Conservation (phyloP, 2,329 filamentous ascomycete species). For the Daldinia eschscholtzii region DNA sequence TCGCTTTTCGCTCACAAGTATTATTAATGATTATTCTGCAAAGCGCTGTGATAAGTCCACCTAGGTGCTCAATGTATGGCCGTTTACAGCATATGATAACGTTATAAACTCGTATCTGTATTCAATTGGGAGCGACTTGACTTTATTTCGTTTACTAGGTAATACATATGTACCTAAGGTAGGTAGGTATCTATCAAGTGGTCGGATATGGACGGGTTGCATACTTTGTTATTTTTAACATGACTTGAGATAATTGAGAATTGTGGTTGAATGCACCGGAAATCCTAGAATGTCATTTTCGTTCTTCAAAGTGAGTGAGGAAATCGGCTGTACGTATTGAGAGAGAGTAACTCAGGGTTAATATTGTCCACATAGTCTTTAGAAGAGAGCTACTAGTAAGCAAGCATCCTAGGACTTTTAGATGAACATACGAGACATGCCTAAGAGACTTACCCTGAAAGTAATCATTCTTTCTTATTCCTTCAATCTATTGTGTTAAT, state of each 20-base stretch:
- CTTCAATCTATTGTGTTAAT: too few relatives aligned
- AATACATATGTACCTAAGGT: too few relatives aligned
- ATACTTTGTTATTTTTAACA: too few relatives aligned
- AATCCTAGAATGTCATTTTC: background rate
- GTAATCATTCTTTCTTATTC: background rate
- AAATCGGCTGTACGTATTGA: background rate
- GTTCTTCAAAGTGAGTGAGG: background rate
- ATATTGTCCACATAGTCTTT: background rate
- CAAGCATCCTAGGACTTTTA: background rate
- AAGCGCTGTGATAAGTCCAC: background rate
- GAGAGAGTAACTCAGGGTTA: background rate
- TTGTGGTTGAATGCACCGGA: background rate
- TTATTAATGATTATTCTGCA: background rate
- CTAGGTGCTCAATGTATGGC: background rate
- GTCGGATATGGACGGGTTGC: too few relatives aligned
- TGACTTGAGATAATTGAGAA: too few relatives aligned
- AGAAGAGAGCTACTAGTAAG: background rate
- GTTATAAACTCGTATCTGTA: background rate
- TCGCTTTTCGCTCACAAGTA: background rate
- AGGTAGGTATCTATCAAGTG: too few relatives aligned
- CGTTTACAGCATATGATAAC: background rate
- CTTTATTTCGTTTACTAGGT: too few relatives aligned
- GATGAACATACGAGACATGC: background rate
- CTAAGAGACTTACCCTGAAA: background rate
- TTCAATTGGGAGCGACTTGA: too few relatives aligned